Evolutionary conservation across 345 rosid species (phyloP), one percentile per base, ranked within the genome.

Genomic region (Heritiera littoralis): DNA sequence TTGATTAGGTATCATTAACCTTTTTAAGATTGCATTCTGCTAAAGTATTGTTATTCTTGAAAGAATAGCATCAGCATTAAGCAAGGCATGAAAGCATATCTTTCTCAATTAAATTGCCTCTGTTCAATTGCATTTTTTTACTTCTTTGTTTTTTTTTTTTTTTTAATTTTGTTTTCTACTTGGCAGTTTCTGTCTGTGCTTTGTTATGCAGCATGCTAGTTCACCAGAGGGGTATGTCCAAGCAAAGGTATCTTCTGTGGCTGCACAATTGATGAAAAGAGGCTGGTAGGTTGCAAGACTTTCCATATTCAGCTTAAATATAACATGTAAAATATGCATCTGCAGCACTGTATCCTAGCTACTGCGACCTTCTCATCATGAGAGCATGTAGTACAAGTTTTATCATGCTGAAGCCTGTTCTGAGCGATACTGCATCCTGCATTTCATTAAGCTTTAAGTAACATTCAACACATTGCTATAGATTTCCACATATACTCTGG

Each of bases 221-320:
- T 90, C 95, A 46, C 79, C 88, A 12, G 98, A 94, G 75, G 94
- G 93, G 61, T 96, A 94, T 86, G 98, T 96, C 74, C 94, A 82
- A 80, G 92, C 89, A 76, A 96, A 96, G 84, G 89, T 94, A 72
- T 94, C 97, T 82, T 96, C 98, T 45, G 99, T 96, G 81, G 97
- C 98, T 72, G 97, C 97, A 75, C 98, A 96, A 71, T 82, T 96
- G 88, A 85, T 96, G 87, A 96, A 96, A 89, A 91, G 99, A 81
- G 99, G 99, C 83, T 96, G 99, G 99, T 95, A 85, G 87, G 91
- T 83, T 71, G 72, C 13, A 1, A 48, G 10, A 18, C 15, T 32
- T 20, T 67, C 51, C 58, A 6, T 30, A 17, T 77, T 49, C 40
- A 60, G 32, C 54, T 15, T 72, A 40, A 51, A 46, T 69, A 38